phyloP scores from a whole-genome alignment of 2,329 filamentous ascomycete species.

The Penicillium sp. region DNA sequence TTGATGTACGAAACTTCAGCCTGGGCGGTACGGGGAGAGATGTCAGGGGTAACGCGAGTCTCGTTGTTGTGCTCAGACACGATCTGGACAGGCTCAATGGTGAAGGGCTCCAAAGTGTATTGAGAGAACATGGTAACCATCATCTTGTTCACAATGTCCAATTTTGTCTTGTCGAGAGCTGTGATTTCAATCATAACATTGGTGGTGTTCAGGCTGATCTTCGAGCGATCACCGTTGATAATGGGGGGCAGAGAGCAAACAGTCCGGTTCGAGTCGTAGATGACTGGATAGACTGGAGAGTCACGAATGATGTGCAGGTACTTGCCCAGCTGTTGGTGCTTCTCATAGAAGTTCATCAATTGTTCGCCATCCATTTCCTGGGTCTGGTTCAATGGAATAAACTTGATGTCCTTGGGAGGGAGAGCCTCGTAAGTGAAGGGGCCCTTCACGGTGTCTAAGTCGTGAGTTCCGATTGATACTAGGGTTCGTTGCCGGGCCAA shows the following conservation, averaged over 20 bases:
- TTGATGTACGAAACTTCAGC: slow-evolving; percentile 94
- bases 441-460: slow-evolving; percentile 87
- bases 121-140: slow-evolving; percentile 96
- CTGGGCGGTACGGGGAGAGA: slow-evolving; percentile 72
- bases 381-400: slow-evolving; percentile 85
- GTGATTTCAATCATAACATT: slow-evolving; percentile 98
- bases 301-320: slow-evolving; percentile 94
- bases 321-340: slow-evolving; percentile 84
- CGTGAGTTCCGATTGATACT: slow-evolving; percentile 96
- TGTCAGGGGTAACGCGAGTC: slow-evolving; percentile 75
- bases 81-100: slow-evolving; percentile 89
- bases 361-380: slow-evolving; percentile 83
- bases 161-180: slow-evolving; percentile 90
- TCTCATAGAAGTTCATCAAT: slow-evolving; percentile 92
- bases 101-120: slow-evolving; percentile 85
- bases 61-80: slow-evolving; percentile 87
- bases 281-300: slow-evolving; percentile 90
- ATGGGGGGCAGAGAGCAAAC: slow-evolving; percentile 96
- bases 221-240: slow-evolving; percentile 96
- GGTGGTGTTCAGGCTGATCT: slow-evolving; percentile 85
- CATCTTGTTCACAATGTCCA: slow-evolving; percentile 93
- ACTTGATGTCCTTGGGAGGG: slow-evolving; percentile 86
- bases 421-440: slow-evolving; percentile 97
- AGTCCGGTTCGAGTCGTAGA: slow-evolving; percentile 81
- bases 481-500: slow-evolving; percentile 87